Evolutionary conservation across 805 yeast species (phyloP), one percentile per base, ranked within the genome.

Genomic region (Candida boleticola): DNA sequence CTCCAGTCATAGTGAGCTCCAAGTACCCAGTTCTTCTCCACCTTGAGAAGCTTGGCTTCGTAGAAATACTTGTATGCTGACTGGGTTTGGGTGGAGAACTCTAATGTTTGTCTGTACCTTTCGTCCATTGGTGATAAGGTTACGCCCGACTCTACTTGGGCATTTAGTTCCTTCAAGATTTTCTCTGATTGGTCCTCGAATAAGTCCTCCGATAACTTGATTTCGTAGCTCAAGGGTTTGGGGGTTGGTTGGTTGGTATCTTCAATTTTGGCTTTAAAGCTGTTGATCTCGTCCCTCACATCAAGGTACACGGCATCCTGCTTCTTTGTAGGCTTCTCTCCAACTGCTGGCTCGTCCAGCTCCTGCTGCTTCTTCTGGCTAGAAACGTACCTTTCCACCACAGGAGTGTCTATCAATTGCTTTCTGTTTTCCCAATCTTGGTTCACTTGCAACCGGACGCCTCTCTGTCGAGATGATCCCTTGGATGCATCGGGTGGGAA

Each of bases 1-100:
- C 71, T 52, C 71, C 71, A 66, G 46, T 66, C 71, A 40, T 64
- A 63, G 47, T 66, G 71, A 19, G 56, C 63, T 4, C 69, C 70
- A 5, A 53, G 36, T 5, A 51, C 60, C 44, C 43, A 50, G 40
- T 52, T 49, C 4, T 26, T 22, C 30, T 54, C 61, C 5, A 37
- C 44, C 23, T 47, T 49, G 9, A 51, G 6, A 20, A 63, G 25
- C 37, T 50, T 49, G 3, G 65, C 67, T 46, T 66, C 72, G 38
- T 30, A 43, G 36, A 66, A 66, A 43, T 64, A 62, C 40, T 66
- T 69, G 11, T 60, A 58, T 0, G 70, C 60, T 10, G 37, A 32
- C 6, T 47, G 49, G 3, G 40, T 36, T 4, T 37, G 31, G 6
- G 50, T 23, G 1, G 65, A 55, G 13, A 39, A 41, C 18, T 54